A percentile compares a stretch with the other conserved stretches of the same genome.
Evolutionary conservation across 805 yeast genomes (phyloP).

Genomic region (Saturnispora sekii): DNA sequence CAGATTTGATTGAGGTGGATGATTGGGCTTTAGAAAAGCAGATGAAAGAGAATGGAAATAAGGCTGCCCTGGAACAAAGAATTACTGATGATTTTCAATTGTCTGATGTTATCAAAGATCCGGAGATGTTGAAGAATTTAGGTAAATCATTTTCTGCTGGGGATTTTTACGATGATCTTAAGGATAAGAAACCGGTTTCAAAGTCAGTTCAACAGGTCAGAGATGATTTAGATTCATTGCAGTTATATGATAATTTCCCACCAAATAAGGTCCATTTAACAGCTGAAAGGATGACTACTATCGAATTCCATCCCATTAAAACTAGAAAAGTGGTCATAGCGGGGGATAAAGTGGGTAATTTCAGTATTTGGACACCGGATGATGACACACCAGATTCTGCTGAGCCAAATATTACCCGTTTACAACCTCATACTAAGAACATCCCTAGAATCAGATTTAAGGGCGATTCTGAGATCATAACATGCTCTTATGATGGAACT

Average conservation of each 20-base stretch:
- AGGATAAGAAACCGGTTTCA: slow-evolving; percentile 28
- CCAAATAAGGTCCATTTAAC: slow-evolving; percentile 67
- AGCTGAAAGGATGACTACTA: slow-evolving; percentile 61
- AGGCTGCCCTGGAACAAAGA: slow-evolving; percentile 41
- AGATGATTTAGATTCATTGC: slow-evolving; percentile 41
- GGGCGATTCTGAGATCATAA: slow-evolving; percentile 47
- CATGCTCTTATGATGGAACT: slow-evolving; percentile 84
- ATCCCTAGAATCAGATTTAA: slow-evolving; percentile 47
- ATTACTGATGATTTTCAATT: slow-evolving; percentile 58
- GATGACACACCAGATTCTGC: slow-evolving; percentile 27
- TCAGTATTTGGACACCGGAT: slow-evolving; percentile 82
- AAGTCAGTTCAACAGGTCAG: slow-evolving; percentile 40
- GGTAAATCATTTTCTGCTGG: slow-evolving; percentile 55
- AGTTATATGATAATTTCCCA: slow-evolving; percentile 45
- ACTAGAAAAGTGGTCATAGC: slow-evolving; percentile 60
- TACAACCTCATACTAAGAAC: slow-evolving; percentile 69
- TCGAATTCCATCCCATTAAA: slow-evolving; percentile 66
- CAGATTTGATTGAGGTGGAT: slow-evolving; percentile 32
- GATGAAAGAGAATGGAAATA: slow-evolving; percentile 24
- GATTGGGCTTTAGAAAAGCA: slow-evolving; percentile 32
- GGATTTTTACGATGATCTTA: slow-evolving; percentile 53
- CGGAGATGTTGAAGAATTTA: slow-evolving; percentile 28
- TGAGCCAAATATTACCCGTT: slow-evolving; percentile 45
- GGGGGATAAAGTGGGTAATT: slow-evolving; percentile 81
- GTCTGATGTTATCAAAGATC: slow-evolving; percentile 41